Evolutionary conservation across 495 filamentous ascomycete genomes (phyloP), one percentile per base, ranked within the genome.

Genomic region (Neurospora tetrasperma): DNA sequence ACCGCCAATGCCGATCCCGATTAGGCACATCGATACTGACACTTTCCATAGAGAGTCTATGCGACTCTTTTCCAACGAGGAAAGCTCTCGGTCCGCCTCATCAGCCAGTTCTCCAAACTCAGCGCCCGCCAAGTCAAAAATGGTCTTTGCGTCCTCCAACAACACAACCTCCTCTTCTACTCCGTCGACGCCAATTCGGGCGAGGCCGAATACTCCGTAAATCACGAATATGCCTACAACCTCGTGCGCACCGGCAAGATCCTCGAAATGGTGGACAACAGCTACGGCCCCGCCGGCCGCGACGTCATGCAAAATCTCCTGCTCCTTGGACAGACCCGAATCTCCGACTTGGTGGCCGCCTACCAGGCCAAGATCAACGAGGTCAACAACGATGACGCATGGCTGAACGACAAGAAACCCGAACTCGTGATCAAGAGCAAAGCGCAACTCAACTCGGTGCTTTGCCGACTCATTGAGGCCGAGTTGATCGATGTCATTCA

Each of bases 151-250:
- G 90, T 94, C 38, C 91, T 99, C 76, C 86, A 95, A 62, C 96
- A 98, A 79, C 90, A 96, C 76, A 92, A 94, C 74, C 87, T 99
- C 20, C 86, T 97, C 12, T 91, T 90, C 78, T 90, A 94, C 80
- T 88, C 90, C 75, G 87, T 88, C 72, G 88, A 92, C 46, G 76
- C 83, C 46, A 87, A 90, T 71, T 86, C 89, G 71, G 87, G 85
- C 38, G 78, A 85, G 42, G 91, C 93, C 35, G 88, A 89, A 78
- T 98, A 98, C 82, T 91, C 96, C 76, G 90, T 92, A 35, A 91
- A 96, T 72, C 81, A 88, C 76, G 83, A 87, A 69, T 85, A 90
- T 38, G 90, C 93, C 69, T 98, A 98, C 79, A 88, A 88, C 74
- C 85, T 98, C 43, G 82, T 92, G 20, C 91, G 95, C 39, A 87